These are phyloP conservation scores for Hyphopichia pseudoburtonii DNA, from an alignment of 1,139 yeast species.

Conservation along the genomic window DNA sequence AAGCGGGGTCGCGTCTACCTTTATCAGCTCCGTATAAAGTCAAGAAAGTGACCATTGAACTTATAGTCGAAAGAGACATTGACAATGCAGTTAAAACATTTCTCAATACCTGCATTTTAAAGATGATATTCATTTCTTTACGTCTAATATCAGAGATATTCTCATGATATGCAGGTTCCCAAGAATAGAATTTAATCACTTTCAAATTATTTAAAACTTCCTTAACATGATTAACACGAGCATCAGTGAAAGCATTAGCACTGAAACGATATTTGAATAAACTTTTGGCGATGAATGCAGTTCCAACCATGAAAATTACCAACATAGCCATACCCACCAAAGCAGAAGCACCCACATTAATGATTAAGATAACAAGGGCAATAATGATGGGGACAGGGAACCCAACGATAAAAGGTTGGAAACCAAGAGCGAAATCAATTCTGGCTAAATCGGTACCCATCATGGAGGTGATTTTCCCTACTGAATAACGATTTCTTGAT, in stretches of 20 bases:
- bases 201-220: slow-evolving; percentile 67
- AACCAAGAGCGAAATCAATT: slow-evolving; percentile 72
- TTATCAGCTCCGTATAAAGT: slow-evolving; percentile 51
- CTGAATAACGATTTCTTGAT: slow-evolving; percentile 27
- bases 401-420: slow-evolving; percentile 64
- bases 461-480: slow-evolving; percentile 44
- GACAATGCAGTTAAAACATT: slow-evolving; percentile 57
- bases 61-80: slow-evolving; percentile 57
- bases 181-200: slow-evolving; percentile 63
- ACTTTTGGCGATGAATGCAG: slow-evolving; percentile 32
- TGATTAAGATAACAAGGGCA: slow-evolving; percentile 62
- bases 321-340: slow-evolving; percentile 58
- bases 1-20: slow-evolving; percentile 56
- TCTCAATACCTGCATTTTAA: slow-evolving; percentile 51
- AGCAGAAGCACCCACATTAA: slow-evolving; percentile 73
- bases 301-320: slow-evolving; percentile 46
- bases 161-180: slow-evolving; percentile 61
- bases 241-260: slow-evolving; percentile 54
- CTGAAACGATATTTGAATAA: slow-evolving; percentile 42
- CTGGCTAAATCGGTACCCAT: slow-evolving; percentile 80
- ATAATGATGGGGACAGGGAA: slow-evolving; percentile 62
- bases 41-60: slow-evolving; percentile 70
- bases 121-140: slow-evolving; percentile 47
- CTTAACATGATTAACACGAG: slow-evolving; percentile 58
- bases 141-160: slow-evolving; percentile 43